Conservation (phyloP, 257 asterid genomes). For the Solanum sejunctum region DNA sequence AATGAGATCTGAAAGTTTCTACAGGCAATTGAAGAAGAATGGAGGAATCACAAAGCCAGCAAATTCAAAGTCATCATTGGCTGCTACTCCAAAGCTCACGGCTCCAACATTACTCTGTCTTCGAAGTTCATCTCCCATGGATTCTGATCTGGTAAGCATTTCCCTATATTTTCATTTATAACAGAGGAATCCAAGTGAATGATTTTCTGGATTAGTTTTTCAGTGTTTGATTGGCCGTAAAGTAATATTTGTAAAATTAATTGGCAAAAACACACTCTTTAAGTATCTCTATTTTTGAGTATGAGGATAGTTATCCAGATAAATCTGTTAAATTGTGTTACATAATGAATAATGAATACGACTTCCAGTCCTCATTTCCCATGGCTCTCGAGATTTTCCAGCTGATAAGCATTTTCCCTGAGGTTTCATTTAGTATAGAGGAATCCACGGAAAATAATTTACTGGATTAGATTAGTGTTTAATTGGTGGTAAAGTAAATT, state of each 20-base stretch:
- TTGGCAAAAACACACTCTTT: no score
- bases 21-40: slow-evolving; percentile 42
- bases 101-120: slow-evolving; percentile 40
- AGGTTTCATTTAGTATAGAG: background rate
- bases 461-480: background rate
- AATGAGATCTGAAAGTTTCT: slow-evolving; percentile 56
- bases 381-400: background rate
- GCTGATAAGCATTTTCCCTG: no score
- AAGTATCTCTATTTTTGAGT: background rate
- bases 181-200: background rate
- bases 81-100: slow-evolving; percentile 15
- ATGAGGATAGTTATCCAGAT: background rate
- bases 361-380: background rate
- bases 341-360: background rate
- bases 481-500: background rate
- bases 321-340: background rate
- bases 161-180: background rate
- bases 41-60: slow-evolving; percentile 27
- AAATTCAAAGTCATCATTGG: background rate
- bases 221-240: background rate
- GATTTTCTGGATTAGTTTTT: background rate
- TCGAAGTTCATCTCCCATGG: no score
- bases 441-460: background rate
- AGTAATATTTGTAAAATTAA: no score
- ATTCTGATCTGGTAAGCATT: slow-evolving; percentile 27